Evolutionary conservation across 164 flowering plant species (phyloP), one percentile per base, ranked within the genome.

Genomic region (Macadamia integrifolia): DNA sequence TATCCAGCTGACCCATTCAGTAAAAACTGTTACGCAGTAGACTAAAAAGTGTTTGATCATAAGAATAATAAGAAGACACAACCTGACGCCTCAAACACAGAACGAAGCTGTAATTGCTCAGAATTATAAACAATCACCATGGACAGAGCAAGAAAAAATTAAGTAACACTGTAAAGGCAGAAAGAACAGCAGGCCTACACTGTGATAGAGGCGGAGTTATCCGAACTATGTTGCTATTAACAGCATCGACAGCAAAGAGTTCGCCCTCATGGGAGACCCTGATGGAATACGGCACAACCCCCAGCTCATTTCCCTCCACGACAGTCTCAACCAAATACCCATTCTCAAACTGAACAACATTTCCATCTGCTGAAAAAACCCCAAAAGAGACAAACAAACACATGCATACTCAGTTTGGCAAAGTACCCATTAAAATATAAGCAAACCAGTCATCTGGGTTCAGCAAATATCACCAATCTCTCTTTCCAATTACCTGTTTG

Each of bases 271-370:
- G 84, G 12, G 97, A 88, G 28, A 90, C 87, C 9, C 93, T 87
- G 44, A 94, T 87, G 1, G 83, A 76, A 74, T 94, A 75, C 2
- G 99, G 99, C 71, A 87, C 72, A 29, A 89, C 86, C 28, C 98
- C 99, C 61, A 94, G 88, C 59, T 85, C 91, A 71, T 86, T 89
- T 66, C 97, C 97, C 76, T 89, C 90, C 43, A 85, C 92, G 59
- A 94, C 86, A 74, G 98, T 94, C 75, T 94, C 99, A 40, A 92
- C 97, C 68, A 90, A 66, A 76, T 94, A 94, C 11, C 99, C 99
- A 75, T 80, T 83, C 79, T 94, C 98, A 80, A 85, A 94, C 62
- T 92, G 95, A 78, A 94, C 77, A 69, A 80, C 80, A 80, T 85
- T 80, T 49, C 79, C 94, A 86, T 91, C 98, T 93, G 83, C 17